Percentiles rank a stretch among this genome's conserved stretches.
Conservation (phyloP, 192 early-diverging fungal genomes). For the Linnemannia zychae region DNA sequence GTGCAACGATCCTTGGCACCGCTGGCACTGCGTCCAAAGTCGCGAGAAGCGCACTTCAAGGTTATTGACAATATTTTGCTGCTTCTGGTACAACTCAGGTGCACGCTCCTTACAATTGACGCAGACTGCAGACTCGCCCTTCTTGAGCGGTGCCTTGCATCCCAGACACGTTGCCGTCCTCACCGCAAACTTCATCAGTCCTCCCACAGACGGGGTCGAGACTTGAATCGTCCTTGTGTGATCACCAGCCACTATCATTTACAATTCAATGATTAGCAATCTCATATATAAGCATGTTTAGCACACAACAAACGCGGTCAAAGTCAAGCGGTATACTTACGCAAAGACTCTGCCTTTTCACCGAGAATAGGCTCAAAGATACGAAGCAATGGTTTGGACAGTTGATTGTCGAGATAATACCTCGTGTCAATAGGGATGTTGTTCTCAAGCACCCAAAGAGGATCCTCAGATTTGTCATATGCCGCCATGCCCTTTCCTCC, state of each 20-base stretch:
- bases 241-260: slow-evolving; percentile 69
- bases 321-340: slow-evolving; percentile 69
- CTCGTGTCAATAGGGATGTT: slow-evolving; percentile 97
- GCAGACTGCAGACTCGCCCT: slow-evolving; percentile 84
- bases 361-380: slow-evolving; percentile 98
- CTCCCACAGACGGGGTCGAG: slow-evolving; percentile 90
- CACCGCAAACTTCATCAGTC: slow-evolving; percentile 94
- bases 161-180: slow-evolving; percentile 93
- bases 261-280: not conserved
- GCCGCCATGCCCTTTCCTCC: slow-evolving; percentile 88
- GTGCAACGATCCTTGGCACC: slow-evolving; percentile 94
- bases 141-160: slow-evolving; percentile 88
- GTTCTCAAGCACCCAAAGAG: slow-evolving; percentile 98
- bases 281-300: not conserved
- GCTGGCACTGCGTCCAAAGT: slow-evolving; percentile 98
- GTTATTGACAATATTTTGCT: slow-evolving; percentile 77
- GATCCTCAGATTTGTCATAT: slow-evolving; percentile 98
- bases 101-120: slow-evolving; percentile 76
- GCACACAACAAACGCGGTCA: not conserved
- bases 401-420: slow-evolving; percentile 97
- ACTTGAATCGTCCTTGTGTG: slow-evolving; percentile 88
- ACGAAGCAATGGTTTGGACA: slow-evolving; percentile 91
- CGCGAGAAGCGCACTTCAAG: slow-evolving; percentile 84
- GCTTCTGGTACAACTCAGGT: slow-evolving; percentile 84
- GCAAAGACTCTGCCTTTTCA: slow-evolving; percentile 82